Base-by-base conservation (phyloP, 2,329 filamentous ascomycete genomes). In the Aspergillus calidoustus region DNA sequence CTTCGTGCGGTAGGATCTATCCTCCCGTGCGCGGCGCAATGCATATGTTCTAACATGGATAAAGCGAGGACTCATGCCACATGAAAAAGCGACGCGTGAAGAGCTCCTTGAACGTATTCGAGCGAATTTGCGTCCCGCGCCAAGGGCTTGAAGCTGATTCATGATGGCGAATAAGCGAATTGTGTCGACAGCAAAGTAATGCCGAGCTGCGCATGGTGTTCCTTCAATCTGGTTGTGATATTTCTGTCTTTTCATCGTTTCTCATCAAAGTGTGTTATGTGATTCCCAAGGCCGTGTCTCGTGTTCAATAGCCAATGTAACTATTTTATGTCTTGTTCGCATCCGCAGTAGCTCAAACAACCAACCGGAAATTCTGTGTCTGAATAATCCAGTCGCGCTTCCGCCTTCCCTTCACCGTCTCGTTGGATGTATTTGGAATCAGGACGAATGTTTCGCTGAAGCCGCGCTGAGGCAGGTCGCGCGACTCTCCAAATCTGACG, bases 401-500 rank as follows among this genome's bases (percentile, higher is more conserved):
- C 1, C 82, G 82, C 62, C 83, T 83, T 2, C 85, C 82, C 65
- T 86, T 87, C 59, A 79, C 80, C 66, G 84, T 80, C 0, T 76
- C 87, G 84, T 77, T 64, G 11, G 71, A 67, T 17, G 74, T 70
- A 62, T 92, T 91, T 7, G 93, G 92, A 43, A 94, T 90, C 58
- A 97, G 81, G 25, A 96, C 85, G 73, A 96, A 89, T 0, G 85
- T 89, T 76, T 97, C 93, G 70, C 87, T 90, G 75, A 96, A 96
- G 41, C 86, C 87, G 67, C 87, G 87, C 74, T 87, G 84, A 15
- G 84, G 84, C 15, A 86, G 85, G 31, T 89, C 86, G 67, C 83
- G 83, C 49, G 77, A 74, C 61, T 86, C 85, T 53, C 88, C 88
- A 71, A 91, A 89, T 66, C 87, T 84, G 43, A 96, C 87, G 64